Base-by-base conservation (phyloP, 2,329 filamentous ascomycete genomes). In the Rhytidhysteron rufulum region DNA sequence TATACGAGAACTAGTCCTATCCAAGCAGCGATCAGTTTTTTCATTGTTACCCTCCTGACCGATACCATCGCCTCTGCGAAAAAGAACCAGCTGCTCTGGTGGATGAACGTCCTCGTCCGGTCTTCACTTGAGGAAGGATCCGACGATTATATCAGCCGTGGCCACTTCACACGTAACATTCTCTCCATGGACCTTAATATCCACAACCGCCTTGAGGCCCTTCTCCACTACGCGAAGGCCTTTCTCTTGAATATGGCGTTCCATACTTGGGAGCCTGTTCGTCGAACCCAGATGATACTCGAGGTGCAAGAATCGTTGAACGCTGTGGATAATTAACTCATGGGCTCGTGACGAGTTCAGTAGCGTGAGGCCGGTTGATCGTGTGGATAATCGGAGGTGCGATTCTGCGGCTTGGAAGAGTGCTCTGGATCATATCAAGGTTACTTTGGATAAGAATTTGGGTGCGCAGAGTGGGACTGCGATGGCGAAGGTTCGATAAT, bases 101-200 rank as follows among this genome's bases (percentile, higher is more conserved):
- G 31, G 31, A 34, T 19, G 13, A 19, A 13, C 3, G 17, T 34
- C 13, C 31, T 19, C 7, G 31, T 34, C 13, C 31, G 31, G 13
- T 34, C 31, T 13, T n/a, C 31, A 5, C 3, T 34, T 4, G 31
- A 34, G 18, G 3, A 15, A 5, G 31, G 31, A 15, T 11, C 13
- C 19, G 31, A 34, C 7, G 8, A 34, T 19, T 34, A 16, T 19
- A 34, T 34, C 17, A 34, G 31, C 17, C 13, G 31, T 13, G 31
- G 31, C 8, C 13, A 11, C 17, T 34, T 34, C 17, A 19, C 3
- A 4, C 13, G 11, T 13, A 34, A 34, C 17, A 19, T 34, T 19
- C 31, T 34, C n/a, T 17, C 31, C 4, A 34, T 34, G 31, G 31
- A 34, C 7, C 31, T 34, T 19, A 17, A 34, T 34, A 19, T 34